These are phyloP conservation scores for Leccinum rimulosum DNA, from an alignment of 768 basidiomycete species.

Conservation along the genomic window DNA sequence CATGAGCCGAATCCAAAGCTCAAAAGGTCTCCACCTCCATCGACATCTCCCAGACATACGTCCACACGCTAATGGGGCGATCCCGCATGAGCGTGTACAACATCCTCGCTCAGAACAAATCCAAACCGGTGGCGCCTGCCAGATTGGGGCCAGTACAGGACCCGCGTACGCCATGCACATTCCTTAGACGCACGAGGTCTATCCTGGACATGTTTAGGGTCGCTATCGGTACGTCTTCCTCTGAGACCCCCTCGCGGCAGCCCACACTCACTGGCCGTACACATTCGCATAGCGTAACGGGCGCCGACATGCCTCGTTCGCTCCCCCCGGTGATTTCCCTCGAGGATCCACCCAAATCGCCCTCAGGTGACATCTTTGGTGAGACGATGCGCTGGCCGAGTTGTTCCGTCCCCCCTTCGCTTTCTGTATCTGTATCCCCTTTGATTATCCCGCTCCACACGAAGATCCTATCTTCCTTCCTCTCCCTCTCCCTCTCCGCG, in stretches of 20 bases:
- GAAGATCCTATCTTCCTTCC: slow-evolving; percentile 42
- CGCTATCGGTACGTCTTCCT: slow-evolving; percentile 27
- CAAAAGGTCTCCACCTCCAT: too few relatives aligned
- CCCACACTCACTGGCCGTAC: slow-evolving; percentile 48
- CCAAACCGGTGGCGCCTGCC: slow-evolving; percentile 35
- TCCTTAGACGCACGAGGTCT: slow-evolving; percentile 68
- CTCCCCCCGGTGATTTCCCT: slow-evolving; percentile 24
- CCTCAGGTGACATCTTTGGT: slow-evolving; percentile 54
- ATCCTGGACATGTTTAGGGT: slow-evolving; percentile 55
- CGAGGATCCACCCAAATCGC: slow-evolving; percentile 25
- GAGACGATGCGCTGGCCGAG: too few relatives aligned
- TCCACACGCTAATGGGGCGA: too few relatives aligned
- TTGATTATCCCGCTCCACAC: slow-evolving; percentile 55
- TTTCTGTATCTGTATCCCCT: slow-evolving; percentile 34
- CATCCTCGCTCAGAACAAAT: slow-evolving; percentile 49
- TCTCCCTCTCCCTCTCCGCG: too few relatives aligned
- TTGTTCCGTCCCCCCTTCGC: slow-evolving; percentile 43
- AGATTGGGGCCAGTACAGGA: slow-evolving; percentile 32
- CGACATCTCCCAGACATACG: too few relatives aligned
- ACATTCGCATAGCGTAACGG: slow-evolving; percentile 79
- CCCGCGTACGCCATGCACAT: slow-evolving; percentile 52
- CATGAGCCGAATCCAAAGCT: too few relatives aligned
- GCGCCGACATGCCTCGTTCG: slow-evolving; percentile 55
- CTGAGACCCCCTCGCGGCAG: slow-evolving; percentile 29
- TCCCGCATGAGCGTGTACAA: too few relatives aligned